Percentiles rank a stretch among this genome's conserved stretches.
Conservation (phyloP, 148 eudicot genomes). For the Salicornia ramosissima region DNA sequence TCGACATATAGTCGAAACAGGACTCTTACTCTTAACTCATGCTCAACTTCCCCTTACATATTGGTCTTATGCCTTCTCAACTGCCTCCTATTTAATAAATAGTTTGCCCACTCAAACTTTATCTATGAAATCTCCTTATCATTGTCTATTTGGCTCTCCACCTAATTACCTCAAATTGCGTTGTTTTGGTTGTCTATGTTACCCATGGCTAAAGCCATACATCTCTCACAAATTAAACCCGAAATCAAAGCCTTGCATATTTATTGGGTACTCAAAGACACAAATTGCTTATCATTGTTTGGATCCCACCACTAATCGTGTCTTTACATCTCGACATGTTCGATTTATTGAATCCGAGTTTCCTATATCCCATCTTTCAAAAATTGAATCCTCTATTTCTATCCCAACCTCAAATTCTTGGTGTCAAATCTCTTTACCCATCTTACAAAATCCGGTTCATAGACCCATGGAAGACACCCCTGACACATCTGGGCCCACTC, state of each 20-base stretch:
- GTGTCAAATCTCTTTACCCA: background rate
- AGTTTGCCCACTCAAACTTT: background rate
- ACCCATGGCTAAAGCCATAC: background rate
- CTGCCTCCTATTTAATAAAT: background rate
- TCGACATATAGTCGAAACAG: too few species aligned
- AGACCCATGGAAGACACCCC: too few species aligned
- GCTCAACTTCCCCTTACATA: background rate
- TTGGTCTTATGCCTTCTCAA: background rate
- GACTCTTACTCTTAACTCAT: too few species aligned
- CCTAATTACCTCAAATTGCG: background rate
- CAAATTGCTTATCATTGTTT: conserved; percentile 1
- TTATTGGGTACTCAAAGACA: background rate
- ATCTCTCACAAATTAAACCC: background rate
- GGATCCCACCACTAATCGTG: background rate
- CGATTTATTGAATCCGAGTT: background rate
- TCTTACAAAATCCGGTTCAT: too few species aligned
- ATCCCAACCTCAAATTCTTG: background rate
- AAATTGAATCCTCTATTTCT: background rate
- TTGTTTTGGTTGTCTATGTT: background rate
- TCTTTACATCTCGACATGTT: background rate
- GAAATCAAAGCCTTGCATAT: background rate
- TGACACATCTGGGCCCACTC: too few species aligned
- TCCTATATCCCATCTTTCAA: background rate
- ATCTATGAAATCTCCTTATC: background rate
- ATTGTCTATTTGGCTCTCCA: background rate